Base-by-base conservation (phyloP, 345 rosid genomes). In the Pistacia integerrima region DNA sequence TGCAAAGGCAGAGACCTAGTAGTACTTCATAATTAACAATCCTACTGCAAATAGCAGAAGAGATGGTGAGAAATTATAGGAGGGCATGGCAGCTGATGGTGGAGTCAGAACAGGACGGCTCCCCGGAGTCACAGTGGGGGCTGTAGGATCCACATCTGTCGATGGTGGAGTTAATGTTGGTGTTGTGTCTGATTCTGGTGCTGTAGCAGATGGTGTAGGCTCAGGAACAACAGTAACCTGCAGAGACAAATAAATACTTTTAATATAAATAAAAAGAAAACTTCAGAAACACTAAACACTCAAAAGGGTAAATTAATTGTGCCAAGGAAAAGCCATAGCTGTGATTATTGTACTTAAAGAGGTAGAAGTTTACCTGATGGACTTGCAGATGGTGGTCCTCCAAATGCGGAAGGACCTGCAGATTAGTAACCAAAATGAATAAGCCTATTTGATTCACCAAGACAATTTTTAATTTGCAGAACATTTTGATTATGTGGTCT, bases 161-260 rank as follows among this genome's bases (percentile, higher is more conserved):
- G 87, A 73, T 48, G 86, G 86, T 0, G 97, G 95, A 78, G 90
- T 85, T 72, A 85, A 73, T 62, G 16, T 17, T 5, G 93, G 89
- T 0, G 87, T 82, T 3, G 90, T 85, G 73, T 79, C 83, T 13
- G 93, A 78, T 80, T 78, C 91, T 12, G 98, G 97, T 55, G 97
- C 60, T 65, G 79, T 55, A 60, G 88, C 79, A 38, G 94, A 75
- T 3, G 94, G 70, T 46, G 85, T 84, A 0, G 97, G 86, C 79
- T 85, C 85, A 20, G 98, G 94, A 68, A 84, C 92, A 12, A 85
- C 56, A 16, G 77, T 11, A 78, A 78, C 81, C 85, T 77, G 85
- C 51, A 4, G 63, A 75, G 79, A 57, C 20, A 54, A 44, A 36
- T 33, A 35, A 57, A 69, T 4, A 2, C 1, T 35, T 30, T 36